Conservation (phyloP, 345 rosid genomes). For the Populus deltoides region DNA sequence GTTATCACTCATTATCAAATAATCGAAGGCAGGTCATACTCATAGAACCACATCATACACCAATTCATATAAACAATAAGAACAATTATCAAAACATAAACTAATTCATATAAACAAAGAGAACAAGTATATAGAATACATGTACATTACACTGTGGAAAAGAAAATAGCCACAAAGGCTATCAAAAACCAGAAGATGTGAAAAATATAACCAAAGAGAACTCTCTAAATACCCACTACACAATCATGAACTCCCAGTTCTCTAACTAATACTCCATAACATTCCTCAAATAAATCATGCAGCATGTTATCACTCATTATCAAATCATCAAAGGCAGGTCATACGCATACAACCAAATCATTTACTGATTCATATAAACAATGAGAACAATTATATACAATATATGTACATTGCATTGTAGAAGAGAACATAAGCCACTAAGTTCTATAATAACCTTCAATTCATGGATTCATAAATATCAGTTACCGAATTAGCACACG, state of each 20-base stretch:
- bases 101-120: neutral
- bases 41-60: neutral
- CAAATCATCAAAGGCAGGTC: neutral
- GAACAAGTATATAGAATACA: slow-evolving; percentile 1
- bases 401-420: slow-evolving; percentile 13
- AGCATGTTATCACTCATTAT: neutral
- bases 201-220: too few relatives aligned
- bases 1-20: neutral
- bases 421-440: neutral
- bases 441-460: neutral
- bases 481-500: slow-evolving; percentile 38
- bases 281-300: neutral
- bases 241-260: too few relatives aligned
- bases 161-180: neutral
- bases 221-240: too few relatives aligned
- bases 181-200: too few relatives aligned
- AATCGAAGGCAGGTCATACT: neutral
- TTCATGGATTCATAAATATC: neutral
- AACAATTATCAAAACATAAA: too few relatives aligned
- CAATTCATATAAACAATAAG: too few relatives aligned
- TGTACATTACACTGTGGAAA: slow-evolving; percentile 9
- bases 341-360: neutral
- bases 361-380: neutral
- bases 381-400: slow-evolving; percentile 3
- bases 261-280: too few relatives aligned